A percentile compares a stretch with the other conserved stretches of the same genome.
Evolutionary conservation across 2,329 filamentous ascomycete genomes (phyloP).

Genomic region (Fusarium sarcochroum): DNA sequence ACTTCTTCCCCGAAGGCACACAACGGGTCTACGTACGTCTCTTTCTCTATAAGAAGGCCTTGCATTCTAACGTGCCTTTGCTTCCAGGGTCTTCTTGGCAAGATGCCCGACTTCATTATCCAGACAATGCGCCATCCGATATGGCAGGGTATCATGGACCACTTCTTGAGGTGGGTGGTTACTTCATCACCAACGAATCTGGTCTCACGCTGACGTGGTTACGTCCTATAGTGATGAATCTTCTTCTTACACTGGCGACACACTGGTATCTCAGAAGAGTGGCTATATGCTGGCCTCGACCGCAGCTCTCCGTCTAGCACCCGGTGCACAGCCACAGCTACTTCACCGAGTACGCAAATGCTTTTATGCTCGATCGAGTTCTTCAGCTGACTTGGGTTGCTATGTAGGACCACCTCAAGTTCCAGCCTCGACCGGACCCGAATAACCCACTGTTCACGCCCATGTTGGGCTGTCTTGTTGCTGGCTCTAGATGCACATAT

Average conservation of each 20-base stretch:
- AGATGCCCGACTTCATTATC: neutral
- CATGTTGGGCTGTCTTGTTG: neutral
- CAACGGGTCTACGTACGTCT: neutral
- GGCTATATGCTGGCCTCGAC: slow-evolving; percentile 1
- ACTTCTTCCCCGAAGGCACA: slow-evolving; percentile 3
- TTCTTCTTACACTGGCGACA: slow-evolving; percentile 2
- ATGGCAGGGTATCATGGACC: neutral
- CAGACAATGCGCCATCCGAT: neutral
- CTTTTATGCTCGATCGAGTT: neutral
- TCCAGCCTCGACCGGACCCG: neutral
- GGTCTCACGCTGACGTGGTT: neutral
- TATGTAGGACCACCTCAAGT: slow-evolving; percentile 1
- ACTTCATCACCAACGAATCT: neutral
- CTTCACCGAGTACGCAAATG: neutral
- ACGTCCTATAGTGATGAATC: neutral
- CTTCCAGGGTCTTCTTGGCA: neutral
- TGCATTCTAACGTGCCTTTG: neutral
- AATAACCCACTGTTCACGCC: slow-evolving; percentile 1
- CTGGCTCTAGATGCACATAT: slow-evolving; percentile 7
- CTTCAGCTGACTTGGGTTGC: neutral
- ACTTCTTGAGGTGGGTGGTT: neutral
- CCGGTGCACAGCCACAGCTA: slow-evolving; percentile 1
- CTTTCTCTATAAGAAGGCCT: neutral
- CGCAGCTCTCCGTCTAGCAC: neutral
- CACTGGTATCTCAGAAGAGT: slow-evolving; percentile 2